Percentiles rank a stretch among this genome's conserved stretches.
Conservation (phyloP, 2,329 filamentous ascomycete species). For the Arthrobotrys sinensis region DNA sequence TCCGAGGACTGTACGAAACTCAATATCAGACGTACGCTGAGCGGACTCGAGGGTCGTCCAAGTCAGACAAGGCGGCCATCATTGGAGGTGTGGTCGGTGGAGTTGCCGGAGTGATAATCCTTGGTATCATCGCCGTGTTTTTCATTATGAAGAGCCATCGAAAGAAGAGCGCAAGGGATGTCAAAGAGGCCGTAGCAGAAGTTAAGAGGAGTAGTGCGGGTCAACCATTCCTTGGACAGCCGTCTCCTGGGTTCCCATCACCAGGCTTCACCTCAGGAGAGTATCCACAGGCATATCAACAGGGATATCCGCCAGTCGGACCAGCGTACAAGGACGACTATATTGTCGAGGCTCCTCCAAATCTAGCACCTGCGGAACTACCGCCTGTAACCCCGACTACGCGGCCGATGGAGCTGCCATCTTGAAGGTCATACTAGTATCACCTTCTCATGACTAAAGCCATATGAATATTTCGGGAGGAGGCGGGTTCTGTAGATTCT, state of each 20-base stretch:
- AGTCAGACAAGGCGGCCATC: slow-evolving; percentile 47
- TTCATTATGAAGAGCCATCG: slow-evolving; percentile 57
- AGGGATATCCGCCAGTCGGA: not conserved
- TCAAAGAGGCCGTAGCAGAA: slow-evolving; percentile 54
- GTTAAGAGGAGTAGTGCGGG: slow-evolving; percentile 44
- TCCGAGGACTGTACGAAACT: slow-evolving; percentile 39
- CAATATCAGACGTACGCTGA: slow-evolving; percentile 50
- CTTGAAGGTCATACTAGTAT: not conserved
- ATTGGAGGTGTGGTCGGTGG: slow-evolving; percentile 59
- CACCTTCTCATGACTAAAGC: not conserved
- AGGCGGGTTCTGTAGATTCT: not conserved
- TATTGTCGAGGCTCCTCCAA: slow-evolving; percentile 36
- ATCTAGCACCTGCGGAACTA: slow-evolving; percentile 38
- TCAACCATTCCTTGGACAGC: slow-evolving; percentile 52
- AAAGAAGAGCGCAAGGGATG: slow-evolving; percentile 49
- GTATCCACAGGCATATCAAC: slow-evolving; percentile 15
- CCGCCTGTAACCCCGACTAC: not conserved
- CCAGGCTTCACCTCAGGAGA: slow-evolving; percentile 34
- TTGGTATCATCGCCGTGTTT: slow-evolving; percentile 39
- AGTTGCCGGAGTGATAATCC: slow-evolving; percentile 45
- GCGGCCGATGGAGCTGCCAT: slow-evolving; percentile 31
- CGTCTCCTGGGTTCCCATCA: slow-evolving; percentile 49
- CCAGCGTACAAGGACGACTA: slow-evolving; percentile 33
- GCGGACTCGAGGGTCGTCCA: slow-evolving; percentile 30
- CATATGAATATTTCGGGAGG: not conserved